A percentile compares a stretch with the other conserved stretches of the same genome.
Evolutionary conservation across 1,284 basidiomycete genomes (phyloP).

Genomic region (Hypsizygus ulmarius): DNA sequence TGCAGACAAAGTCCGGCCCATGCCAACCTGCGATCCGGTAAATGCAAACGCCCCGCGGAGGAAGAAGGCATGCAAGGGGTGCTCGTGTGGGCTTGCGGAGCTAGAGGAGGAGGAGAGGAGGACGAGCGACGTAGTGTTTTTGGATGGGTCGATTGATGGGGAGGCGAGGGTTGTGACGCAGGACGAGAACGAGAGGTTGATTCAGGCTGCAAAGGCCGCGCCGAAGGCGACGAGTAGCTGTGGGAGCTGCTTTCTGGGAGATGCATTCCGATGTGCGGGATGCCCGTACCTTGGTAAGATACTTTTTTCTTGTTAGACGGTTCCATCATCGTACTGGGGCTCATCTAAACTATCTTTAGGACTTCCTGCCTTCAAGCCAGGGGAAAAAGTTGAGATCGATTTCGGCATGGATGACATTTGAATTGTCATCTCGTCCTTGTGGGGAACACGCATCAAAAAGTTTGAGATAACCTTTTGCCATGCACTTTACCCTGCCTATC

Average conservation of each 20-base stretch:
- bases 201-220: slow-evolving; percentile 62
- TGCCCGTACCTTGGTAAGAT: slow-evolving; percentile 95
- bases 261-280: slow-evolving; percentile 94
- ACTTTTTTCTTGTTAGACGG: slow-evolving; percentile 3
- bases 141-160: slow-evolving; percentile 59
- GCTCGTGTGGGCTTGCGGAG: slow-evolving; percentile 92
- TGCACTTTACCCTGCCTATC: too few species aligned
- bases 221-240: slow-evolving; percentile 93
- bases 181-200: slow-evolving; percentile 61
- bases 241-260: slow-evolving; percentile 97
- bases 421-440: not conserved
- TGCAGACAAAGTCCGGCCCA: slow-evolving; percentile 68
- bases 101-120: slow-evolving; percentile 77
- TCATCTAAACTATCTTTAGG: slow-evolving; percentile 44
- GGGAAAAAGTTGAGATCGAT: slow-evolving; percentile 92
- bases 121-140: slow-evolving; percentile 59
- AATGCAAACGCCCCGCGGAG: slow-evolving; percentile 52
- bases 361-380: slow-evolving; percentile 96
- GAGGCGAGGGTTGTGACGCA: slow-evolving; percentile 62
- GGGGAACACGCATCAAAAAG: not conserved
- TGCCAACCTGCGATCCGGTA: slow-evolving; percentile 64
- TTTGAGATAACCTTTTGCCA: not conserved
- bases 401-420: slow-evolving; percentile 86
- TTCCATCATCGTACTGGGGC: slow-evolving; percentile 8
- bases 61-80: slow-evolving; percentile 92